Evolutionary conservation across 306 rosid genomes (phyloP).

Genomic region (Prunus mume): DNA sequence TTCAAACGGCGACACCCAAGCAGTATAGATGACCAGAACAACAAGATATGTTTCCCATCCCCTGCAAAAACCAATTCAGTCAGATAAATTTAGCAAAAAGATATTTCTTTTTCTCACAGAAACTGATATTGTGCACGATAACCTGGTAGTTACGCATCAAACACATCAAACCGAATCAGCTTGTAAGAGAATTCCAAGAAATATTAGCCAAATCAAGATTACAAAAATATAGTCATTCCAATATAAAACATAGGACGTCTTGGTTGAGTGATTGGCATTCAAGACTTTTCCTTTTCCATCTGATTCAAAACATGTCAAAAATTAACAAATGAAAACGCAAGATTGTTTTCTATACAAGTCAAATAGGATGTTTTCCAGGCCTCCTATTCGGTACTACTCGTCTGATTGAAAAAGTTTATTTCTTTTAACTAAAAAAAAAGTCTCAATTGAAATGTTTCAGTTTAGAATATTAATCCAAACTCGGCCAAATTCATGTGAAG

Average conservation of each 20-base stretch:
- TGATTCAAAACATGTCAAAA: neutral
- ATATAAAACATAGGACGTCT: neutral
- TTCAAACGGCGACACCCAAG: constrained; percentile 97
- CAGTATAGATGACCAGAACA: constrained; percentile 73
- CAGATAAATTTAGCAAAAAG: constrained; percentile 17
- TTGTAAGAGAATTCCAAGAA: neutral
- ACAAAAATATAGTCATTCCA: neutral
- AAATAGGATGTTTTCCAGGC: neutral
- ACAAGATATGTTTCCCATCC: constrained; percentile 75
- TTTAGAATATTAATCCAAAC: neutral
- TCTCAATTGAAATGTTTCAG: neutral
- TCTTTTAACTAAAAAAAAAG: neutral
- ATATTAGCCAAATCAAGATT: neutral
- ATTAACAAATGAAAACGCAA: neutral
- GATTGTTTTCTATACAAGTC: neutral
- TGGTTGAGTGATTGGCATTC: neutral
- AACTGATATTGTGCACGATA: neutral
- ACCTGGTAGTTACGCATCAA: neutral
- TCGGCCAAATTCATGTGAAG: constrained; percentile 1
- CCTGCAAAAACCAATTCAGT: constrained; percentile 38
- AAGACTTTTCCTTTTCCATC: neutral
- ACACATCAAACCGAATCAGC: neutral
- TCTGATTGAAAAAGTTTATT: constrained; percentile 2
- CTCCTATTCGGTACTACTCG: constrained; percentile 2
- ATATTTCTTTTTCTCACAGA: neutral